phyloP scores from a whole-genome alignment of 163 green algal species.

The Scenedesmus sp. region DNA sequence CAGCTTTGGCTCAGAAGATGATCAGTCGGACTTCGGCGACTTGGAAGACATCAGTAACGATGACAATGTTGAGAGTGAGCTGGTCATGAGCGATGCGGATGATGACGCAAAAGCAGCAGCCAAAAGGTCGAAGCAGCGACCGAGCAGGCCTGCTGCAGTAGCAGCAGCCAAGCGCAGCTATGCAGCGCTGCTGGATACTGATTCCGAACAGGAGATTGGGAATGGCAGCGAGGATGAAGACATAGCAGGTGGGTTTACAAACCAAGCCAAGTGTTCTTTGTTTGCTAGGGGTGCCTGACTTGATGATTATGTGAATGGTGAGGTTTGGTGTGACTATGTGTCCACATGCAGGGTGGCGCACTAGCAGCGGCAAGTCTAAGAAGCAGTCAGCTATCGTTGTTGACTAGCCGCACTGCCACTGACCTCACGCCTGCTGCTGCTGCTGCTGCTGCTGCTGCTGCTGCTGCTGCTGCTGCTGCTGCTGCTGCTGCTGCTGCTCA shows the following conservation, averaged over 20 bases:
- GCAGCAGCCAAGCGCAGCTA: slow-evolving; percentile 32
- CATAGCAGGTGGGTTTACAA: background rate
- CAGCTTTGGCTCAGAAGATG: slow-evolving; percentile 7
- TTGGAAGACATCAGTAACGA: background rate
- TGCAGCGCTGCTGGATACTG: background rate
- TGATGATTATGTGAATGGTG: too few relatives aligned
- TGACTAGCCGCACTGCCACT: too few relatives aligned
- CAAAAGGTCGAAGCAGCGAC: background rate
- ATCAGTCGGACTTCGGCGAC: background rate
- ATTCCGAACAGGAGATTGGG: slow-evolving; percentile 1
- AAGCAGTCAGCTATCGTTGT: too few relatives aligned
- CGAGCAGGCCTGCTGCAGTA: background rate
- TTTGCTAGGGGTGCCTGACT: too few relatives aligned
- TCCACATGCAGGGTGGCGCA: too few relatives aligned
- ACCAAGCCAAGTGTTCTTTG: too few relatives aligned
- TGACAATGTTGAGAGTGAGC: background rate
- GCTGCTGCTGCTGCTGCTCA: background rate
- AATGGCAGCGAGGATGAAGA: background rate
- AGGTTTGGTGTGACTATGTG: background rate
- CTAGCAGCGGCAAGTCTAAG: background rate
- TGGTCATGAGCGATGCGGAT: background rate
- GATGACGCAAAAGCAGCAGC: slow-evolving; percentile 22
- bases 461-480: background rate
- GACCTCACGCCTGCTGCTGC: background rate
- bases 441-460: background rate